Percentiles rank a stretch among this genome's conserved stretches.
phyloP scores from a whole-genome alignment of 2,329 filamentous ascomycete species.

The Teratosphaeriaceae sp. region DNA sequence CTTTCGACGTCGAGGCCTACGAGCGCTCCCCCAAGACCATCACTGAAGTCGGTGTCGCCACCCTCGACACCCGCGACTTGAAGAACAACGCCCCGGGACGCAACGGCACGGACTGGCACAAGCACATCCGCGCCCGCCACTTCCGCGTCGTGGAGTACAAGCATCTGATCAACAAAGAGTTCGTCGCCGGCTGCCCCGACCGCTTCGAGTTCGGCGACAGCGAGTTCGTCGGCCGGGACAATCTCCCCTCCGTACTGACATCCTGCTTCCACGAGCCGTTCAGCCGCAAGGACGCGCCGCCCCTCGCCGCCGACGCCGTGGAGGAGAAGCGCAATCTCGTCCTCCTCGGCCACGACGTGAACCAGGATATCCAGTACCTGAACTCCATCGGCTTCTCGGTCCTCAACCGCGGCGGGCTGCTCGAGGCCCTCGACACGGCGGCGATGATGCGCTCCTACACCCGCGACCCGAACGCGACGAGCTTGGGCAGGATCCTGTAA shows the following conservation, averaged over 20 bases:
- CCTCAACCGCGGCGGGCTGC: conserved; percentile 45
- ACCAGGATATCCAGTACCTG: conserved; percentile 63
- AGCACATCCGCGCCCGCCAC: conserved; percentile 62
- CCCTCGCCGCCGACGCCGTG: too few relatives aligned
- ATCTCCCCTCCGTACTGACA: conserved; percentile 43
- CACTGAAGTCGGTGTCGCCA: conserved; percentile 81
- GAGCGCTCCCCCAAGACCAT: conserved; percentile 61
- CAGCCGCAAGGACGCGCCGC: too few relatives aligned
- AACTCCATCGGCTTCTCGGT: conserved; percentile 57
- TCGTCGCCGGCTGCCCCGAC: conserved; percentile 66
- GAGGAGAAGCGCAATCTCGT: conserved; percentile 54
- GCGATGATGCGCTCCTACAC: conserved; percentile 60
- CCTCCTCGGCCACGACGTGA: conserved; percentile 70
- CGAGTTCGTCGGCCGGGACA: conserved; percentile 45
- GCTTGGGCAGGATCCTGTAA: conserved; percentile 55
- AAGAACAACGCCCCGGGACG: conserved; percentile 51
- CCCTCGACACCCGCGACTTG: conserved; percentile 64
- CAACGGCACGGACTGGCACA: conserved; percentile 59
- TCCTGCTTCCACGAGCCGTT: conserved; percentile 46
- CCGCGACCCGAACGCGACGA: conserved; percentile 43
- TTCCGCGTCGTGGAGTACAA: conserved; percentile 67
- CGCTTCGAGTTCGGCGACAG: conserved; percentile 65
- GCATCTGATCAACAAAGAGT: conserved; percentile 59
- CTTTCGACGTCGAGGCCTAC: conserved; percentile 75
- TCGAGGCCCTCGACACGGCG: conserved; percentile 67